A percentile compares a stretch with the other conserved stretches of the same genome.
Conservation (phyloP, 495 filamentous ascomycete species). For the Neurospora sp. region DNA sequence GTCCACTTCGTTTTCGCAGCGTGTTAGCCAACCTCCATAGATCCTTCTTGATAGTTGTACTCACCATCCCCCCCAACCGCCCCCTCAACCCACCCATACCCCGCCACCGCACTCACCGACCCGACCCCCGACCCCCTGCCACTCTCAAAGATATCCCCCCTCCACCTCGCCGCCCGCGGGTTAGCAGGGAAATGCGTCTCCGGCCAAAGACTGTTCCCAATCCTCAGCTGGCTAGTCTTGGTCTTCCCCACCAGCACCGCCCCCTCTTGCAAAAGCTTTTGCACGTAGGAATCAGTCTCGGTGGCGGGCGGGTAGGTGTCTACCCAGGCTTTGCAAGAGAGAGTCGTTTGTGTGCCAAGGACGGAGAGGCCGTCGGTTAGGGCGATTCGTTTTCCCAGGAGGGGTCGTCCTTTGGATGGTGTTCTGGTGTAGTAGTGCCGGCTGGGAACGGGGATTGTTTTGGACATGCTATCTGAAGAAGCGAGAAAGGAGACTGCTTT, state of each 20-base stretch:
- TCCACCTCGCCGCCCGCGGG: constrained; percentile 34
- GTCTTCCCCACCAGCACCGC: constrained; percentile 41
- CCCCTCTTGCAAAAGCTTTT: constrained; percentile 32
- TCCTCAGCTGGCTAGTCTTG: constrained; percentile 37
- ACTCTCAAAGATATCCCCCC: constrained; percentile 15
- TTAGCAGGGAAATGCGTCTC: constrained; percentile 35
- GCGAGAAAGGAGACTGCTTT: neutral
- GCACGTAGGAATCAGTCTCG: constrained; percentile 24
- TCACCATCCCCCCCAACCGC: neutral
- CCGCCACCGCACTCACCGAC: neutral
- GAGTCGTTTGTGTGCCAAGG: constrained; percentile 30
- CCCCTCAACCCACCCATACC: neutral
- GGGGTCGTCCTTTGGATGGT: no score
- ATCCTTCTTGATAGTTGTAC: no score
- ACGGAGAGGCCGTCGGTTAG: constrained; percentile 40
- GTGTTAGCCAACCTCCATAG: no score
- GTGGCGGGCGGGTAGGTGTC: constrained; percentile 25
- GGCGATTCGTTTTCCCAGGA: constrained; percentile 22
- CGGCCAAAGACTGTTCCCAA: constrained; percentile 5
- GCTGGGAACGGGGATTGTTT: constrained; percentile 29
- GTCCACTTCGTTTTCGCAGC: no score
- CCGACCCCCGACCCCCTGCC: neutral
- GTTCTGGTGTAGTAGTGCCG: constrained; percentile 30
- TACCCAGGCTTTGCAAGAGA: constrained; percentile 33
- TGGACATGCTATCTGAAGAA: neutral